Evolutionary conservation across 805 yeast genomes (phyloP).

Genomic region (Zygosaccharomyces bailii): DNA sequence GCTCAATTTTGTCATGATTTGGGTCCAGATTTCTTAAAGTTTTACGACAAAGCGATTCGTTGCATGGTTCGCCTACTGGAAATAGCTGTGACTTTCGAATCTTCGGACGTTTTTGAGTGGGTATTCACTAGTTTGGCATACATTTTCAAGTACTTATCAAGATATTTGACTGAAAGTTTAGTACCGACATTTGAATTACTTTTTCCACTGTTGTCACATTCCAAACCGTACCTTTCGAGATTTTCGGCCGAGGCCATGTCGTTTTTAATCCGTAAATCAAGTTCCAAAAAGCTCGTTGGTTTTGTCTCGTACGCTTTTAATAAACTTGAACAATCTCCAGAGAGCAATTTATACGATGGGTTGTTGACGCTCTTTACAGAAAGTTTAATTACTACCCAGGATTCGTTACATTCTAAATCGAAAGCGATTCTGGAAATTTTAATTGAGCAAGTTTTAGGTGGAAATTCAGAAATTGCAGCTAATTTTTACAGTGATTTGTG

Average conservation of each 20-base stretch:
- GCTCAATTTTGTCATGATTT: slow-evolving; percentile 88
- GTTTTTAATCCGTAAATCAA: slow-evolving; percentile 70
- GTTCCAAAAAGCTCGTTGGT: slow-evolving; percentile 42
- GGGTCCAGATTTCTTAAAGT: slow-evolving; percentile 84
- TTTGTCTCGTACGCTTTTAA: slow-evolving; percentile 46
- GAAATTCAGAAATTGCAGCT: slow-evolving; percentile 4
- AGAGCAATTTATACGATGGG: slow-evolving; percentile 52
- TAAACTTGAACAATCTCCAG: slow-evolving; percentile 33
- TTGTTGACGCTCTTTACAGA: slow-evolving; percentile 64
- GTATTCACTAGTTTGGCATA: slow-evolving; percentile 82
- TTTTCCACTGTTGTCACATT: slow-evolving; percentile 56
- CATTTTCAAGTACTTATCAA: slow-evolving; percentile 80
- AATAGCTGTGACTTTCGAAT: slow-evolving; percentile 46
- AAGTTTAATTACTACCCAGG: slow-evolving; percentile 67
- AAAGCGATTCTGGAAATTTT: slow-evolving; percentile 46
- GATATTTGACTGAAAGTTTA: slow-evolving; percentile 57
- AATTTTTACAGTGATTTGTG: slow-evolving; percentile 55
- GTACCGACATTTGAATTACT: slow-evolving; percentile 64
- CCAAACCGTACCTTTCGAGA: slow-evolving; percentile 65
- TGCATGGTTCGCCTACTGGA: slow-evolving; percentile 46
- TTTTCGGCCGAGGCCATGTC: slow-evolving; percentile 91
- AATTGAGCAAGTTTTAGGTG: slow-evolving; percentile 33
- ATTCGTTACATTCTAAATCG: slow-evolving; percentile 72
- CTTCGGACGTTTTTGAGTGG: slow-evolving; percentile 71
- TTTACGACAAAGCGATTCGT: slow-evolving; percentile 51